phyloP scores from a whole-genome alignment of 495 filamentous ascomycete genomes.

The Letharia lupina region DNA sequence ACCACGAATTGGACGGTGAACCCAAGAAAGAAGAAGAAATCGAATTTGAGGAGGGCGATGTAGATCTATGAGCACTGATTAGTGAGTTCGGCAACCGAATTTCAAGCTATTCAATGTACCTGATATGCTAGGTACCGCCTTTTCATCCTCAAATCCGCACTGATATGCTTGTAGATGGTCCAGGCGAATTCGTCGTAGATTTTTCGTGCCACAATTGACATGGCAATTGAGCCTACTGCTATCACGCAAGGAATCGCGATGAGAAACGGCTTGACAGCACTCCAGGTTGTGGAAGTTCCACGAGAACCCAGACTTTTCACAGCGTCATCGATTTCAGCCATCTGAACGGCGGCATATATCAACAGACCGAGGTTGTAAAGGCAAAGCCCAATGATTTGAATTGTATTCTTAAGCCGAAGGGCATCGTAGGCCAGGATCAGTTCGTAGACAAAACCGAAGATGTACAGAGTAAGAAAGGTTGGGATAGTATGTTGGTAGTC shows the following conservation, averaged over 20 bases:
- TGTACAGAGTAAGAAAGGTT: slow-evolving; percentile 91
- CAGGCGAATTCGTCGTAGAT: slow-evolving; percentile 97
- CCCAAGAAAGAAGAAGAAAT: slow-evolving; percentile 99
- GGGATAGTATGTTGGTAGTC: slow-evolving; percentile 59
- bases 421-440: slow-evolving; percentile 86
- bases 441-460: slow-evolving; percentile 93
- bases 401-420: slow-evolving; percentile 89
- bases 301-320: slow-evolving; percentile 40
- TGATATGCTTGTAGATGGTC: slow-evolving; percentile 99
- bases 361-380: slow-evolving; percentile 83
- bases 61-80: slow-evolving; percentile 63
- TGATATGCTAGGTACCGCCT: slow-evolving; percentile 92
- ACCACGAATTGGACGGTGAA: slow-evolving; percentile 98
- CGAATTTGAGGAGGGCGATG: slow-evolving; percentile 94
- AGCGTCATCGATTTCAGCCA: slow-evolving; percentile 74
- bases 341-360: slow-evolving; percentile 86
- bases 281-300: slow-evolving; percentile 51
- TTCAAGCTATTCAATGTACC: slow-evolving; percentile 39
- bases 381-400: slow-evolving; percentile 94
- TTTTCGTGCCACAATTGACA: slow-evolving; percentile 79
- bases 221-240: slow-evolving; percentile 58
- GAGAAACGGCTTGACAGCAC: slow-evolving; percentile 59
- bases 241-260: slow-evolving; percentile 82
- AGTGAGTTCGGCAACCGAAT: slow-evolving; percentile 10
- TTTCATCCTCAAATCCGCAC: slow-evolving; percentile 94